Evolutionary conservation across 2,329 filamentous ascomycete genomes (phyloP).

Genomic region (Neopestalotiopsis sp.): DNA sequence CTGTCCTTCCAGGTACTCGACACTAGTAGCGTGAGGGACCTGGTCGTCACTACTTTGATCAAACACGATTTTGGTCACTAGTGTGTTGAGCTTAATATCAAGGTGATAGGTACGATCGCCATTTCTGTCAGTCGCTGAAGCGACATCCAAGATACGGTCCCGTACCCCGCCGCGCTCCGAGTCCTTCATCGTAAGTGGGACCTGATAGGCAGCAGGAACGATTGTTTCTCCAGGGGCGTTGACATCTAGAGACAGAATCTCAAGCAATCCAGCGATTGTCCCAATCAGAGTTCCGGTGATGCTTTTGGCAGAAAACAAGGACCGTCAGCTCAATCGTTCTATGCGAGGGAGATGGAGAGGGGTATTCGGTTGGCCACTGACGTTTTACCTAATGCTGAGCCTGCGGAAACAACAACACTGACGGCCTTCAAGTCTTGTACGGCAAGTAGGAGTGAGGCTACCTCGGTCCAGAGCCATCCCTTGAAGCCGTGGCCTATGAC

Average conservation of each 20-base stretch:
- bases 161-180: slow-evolving; percentile 52
- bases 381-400: slow-evolving; percentile 44
- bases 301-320: not conserved
- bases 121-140: slow-evolving; percentile 50
- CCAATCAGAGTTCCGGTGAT: slow-evolving; percentile 23
- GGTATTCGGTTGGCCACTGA: not conserved
- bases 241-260: slow-evolving; percentile 18
- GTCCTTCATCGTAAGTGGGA: slow-evolving; percentile 52
- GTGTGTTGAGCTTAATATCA: slow-evolving; percentile 35
- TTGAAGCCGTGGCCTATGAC: slow-evolving; percentile 56
- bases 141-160: slow-evolving; percentile 54
- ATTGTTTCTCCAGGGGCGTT: slow-evolving; percentile 13
- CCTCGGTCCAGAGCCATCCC: slow-evolving; percentile 56
- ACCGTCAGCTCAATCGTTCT: not conserved
- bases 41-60: not conserved
- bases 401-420: slow-evolving; percentile 49
- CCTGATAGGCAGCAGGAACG: slow-evolving; percentile 41
- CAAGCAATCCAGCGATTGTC: slow-evolving; percentile 10
- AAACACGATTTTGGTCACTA: slow-evolving; percentile 15
- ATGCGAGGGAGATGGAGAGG: not conserved
- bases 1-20: slow-evolving; percentile 10
- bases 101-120: slow-evolving; percentile 47
- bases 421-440: slow-evolving; percentile 51
- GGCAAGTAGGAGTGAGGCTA: slow-evolving; percentile 51
- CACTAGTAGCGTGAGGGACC: slow-evolving; percentile 1